Conservation (phyloP, 805 yeast genomes). For the Nakazawaea wyomingensis region DNA sequence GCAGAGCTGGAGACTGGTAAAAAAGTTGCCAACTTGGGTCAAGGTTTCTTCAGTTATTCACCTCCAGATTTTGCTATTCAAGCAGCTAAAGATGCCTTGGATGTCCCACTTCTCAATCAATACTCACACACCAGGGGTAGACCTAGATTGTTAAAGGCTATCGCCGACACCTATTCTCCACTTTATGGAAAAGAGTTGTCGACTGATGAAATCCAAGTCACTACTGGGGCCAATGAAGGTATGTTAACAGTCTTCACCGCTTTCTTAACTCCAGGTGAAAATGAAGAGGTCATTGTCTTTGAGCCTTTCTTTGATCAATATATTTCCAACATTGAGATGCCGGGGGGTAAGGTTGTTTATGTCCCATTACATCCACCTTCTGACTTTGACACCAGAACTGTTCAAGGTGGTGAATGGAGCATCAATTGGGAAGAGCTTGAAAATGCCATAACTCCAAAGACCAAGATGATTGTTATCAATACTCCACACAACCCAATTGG, state of each 20-base stretch:
- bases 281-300: constrained; percentile 90
- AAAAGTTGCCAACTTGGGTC: constrained; percentile 86
- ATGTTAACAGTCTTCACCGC: constrained; percentile 83
- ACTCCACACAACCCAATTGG: constrained; percentile 98
- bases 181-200: constrained; percentile 53
- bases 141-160: constrained; percentile 63
- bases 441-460: constrained; percentile 62
- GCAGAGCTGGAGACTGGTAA: constrained; percentile 67
- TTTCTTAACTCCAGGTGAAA: constrained; percentile 61
- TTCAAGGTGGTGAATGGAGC: constrained; percentile 82
- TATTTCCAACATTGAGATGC: constrained; percentile 86
- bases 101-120: constrained; percentile 74
- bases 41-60: constrained; percentile 93
- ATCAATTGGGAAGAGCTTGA: constrained; percentile 77
- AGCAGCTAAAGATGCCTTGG: constrained; percentile 75
- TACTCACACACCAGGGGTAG: constrained; percentile 91
- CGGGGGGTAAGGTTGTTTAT: constrained; percentile 88
- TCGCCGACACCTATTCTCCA: constrained; percentile 68
- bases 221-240: constrained; percentile 98
- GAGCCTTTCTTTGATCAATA: constrained; percentile 98
- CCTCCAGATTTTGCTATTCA: constrained; percentile 92
- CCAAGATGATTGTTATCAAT: constrained; percentile 83
- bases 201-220: constrained; percentile 63
- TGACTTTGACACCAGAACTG: constrained; percentile 55
- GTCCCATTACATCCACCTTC: constrained; percentile 83